Evolutionary conservation across 495 filamentous ascomycete genomes (phyloP).

Genomic region (Jackrogersella multiformis): DNA sequence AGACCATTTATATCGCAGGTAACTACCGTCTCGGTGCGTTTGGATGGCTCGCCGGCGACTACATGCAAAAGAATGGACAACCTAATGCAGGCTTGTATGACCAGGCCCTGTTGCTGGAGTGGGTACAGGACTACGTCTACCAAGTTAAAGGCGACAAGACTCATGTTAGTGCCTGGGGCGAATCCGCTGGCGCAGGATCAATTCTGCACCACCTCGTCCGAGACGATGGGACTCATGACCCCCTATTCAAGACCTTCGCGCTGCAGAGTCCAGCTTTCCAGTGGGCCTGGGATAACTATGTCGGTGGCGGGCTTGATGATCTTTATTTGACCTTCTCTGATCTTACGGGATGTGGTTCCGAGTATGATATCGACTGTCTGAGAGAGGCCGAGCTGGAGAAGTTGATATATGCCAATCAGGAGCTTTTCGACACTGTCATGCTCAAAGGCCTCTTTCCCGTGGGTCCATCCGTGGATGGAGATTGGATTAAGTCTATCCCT

Average conservation of each 20-base stretch:
- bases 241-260: background rate
- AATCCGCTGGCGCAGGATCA: conserved; percentile 1
- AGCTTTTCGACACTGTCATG: background rate
- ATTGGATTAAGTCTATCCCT: background rate
- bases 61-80: background rate
- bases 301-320: background rate
- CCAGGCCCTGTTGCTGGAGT: background rate
- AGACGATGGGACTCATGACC: background rate
- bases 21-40: conserved; percentile 10
- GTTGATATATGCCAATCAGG: background rate
- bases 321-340: background rate
- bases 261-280: conserved; percentile 2
- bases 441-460: background rate
- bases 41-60: background rate
- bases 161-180: background rate
- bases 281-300: conserved; percentile 5
- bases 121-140: background rate
- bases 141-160: background rate
- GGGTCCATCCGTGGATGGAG: background rate
- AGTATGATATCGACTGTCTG: background rate
- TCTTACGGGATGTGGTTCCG: background rate
- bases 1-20: background rate
- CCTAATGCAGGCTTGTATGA: conserved; percentile 13
- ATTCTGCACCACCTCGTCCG: conserved; percentile 10
- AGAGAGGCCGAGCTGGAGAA: background rate